Conservation (phyloP, 495 filamentous ascomycete genomes). For the Neurospora terricola region DNA sequence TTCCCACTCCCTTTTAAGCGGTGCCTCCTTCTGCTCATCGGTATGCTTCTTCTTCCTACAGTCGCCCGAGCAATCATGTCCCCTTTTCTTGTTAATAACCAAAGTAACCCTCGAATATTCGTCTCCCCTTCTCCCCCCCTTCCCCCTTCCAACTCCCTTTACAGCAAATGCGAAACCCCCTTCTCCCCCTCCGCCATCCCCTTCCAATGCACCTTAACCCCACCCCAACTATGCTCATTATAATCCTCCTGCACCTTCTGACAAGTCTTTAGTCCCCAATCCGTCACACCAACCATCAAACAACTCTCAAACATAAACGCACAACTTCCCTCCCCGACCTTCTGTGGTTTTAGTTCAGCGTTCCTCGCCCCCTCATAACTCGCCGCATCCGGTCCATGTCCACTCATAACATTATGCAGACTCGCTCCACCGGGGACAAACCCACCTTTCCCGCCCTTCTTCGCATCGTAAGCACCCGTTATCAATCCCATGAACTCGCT, state of each 20-base stretch:
- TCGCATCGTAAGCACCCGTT: conserved; percentile 50
- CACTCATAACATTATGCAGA: conserved; percentile 51
- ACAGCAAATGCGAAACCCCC: not conserved
- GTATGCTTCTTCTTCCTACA: not conserved
- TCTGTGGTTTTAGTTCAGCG: conserved; percentile 42
- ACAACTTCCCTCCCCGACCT: conserved; percentile 49
- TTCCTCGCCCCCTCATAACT: conserved; percentile 53
- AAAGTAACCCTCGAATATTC: not conserved
- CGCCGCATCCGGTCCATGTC: conserved; percentile 50
- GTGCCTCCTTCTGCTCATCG: not conserved
- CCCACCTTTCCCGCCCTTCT: conserved; percentile 37
- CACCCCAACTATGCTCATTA: conserved; percentile 76
- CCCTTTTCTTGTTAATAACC: not conserved
- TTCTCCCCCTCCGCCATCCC: conserved; percentile 13
- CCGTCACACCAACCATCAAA: conserved; percentile 83
- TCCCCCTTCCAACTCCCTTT: not conserved
- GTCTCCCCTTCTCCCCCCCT: not conserved
- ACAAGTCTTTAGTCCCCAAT: conserved; percentile 80
- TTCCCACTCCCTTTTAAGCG: not conserved
- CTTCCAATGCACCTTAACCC: conserved; percentile 67
- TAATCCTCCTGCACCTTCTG: conserved; percentile 78
- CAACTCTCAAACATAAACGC: conserved; percentile 63
- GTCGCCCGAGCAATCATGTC: not conserved
- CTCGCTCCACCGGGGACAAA: conserved; percentile 51
- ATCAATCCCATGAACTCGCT: conserved; percentile 76